Conservation (phyloP, 345 rosid genomes). For the Luvunga scandens region DNA sequence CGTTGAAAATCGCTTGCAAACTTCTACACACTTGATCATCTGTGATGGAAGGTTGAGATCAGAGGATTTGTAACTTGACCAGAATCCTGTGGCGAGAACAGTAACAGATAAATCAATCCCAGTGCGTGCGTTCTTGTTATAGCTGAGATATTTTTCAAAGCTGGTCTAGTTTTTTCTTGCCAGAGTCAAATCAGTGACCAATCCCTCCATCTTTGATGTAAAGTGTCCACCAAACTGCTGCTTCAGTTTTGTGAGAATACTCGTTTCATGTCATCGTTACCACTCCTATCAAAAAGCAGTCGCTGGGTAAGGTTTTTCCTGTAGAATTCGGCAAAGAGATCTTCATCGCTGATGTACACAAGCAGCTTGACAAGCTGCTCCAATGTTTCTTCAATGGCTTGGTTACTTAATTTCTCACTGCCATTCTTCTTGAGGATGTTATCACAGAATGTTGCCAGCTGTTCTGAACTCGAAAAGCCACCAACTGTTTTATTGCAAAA, state of each 20-base stretch:
- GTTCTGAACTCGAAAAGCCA: conserved; percentile 62
- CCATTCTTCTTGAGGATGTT: conserved; percentile 67
- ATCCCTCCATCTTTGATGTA: conserved; percentile 78
- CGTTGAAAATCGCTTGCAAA: too few species aligned
- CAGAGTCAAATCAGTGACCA: conserved; percentile 82
- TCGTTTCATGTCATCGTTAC: conserved; percentile 69
- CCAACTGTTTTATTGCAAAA: conserved; percentile 60
- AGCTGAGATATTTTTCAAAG: conserved; percentile 64
- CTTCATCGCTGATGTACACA: conserved; percentile 77
- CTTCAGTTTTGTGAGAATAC: conserved; percentile 72
- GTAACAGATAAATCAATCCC: conserved; percentile 76
- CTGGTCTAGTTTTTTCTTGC: conserved; percentile 75
- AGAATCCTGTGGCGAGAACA: conserved; percentile 82
- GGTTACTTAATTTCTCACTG: conserved; percentile 61
- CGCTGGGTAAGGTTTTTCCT: conserved; percentile 72
- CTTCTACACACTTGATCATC: too few species aligned
- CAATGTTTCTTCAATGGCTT: conserved; percentile 60
- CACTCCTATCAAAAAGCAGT: conserved; percentile 63
- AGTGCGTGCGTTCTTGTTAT: conserved; percentile 51
- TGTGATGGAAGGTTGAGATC: conserved; percentile 53
- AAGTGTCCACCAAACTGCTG: conserved; percentile 64
- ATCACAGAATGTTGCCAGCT: conserved; percentile 64
- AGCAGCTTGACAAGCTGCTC: conserved; percentile 74
- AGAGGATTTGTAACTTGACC: conserved; percentile 88
- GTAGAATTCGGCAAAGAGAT: conserved; percentile 78